phyloP scores from a whole-genome alignment of 2,329 filamentous ascomycete genomes.

The Simplicillium sp. region DNA sequence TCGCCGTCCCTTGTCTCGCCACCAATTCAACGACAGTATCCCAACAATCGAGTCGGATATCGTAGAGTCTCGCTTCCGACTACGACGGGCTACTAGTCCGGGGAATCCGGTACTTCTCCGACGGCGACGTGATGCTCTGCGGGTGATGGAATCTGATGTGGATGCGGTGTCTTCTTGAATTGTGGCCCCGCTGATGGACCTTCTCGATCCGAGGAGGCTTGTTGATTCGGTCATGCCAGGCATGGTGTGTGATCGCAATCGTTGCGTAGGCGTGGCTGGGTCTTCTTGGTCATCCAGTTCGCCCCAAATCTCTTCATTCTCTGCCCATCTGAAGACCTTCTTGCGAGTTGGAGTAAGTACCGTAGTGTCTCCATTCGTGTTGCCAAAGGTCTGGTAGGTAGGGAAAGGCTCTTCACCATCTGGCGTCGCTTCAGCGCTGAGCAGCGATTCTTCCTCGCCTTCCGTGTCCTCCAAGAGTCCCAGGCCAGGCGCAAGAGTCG shows the following conservation, averaged over 20 bases:
- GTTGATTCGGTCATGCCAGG: constrained; percentile 30
- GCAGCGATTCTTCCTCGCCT: constrained; percentile 47
- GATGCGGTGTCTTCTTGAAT: constrained; percentile 17
- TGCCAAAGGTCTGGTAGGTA: constrained; percentile 39
- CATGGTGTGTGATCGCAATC: constrained; percentile 39
- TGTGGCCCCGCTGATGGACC: constrained; percentile 19
- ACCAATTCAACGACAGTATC: constrained; percentile 49
- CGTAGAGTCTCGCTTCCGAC: constrained; percentile 26
- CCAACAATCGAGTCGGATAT: constrained; percentile 38
- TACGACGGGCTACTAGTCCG: constrained; percentile 45
- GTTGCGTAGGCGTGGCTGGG: constrained; percentile 26
- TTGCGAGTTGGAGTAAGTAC: constrained; percentile 31
- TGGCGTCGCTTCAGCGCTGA: constrained; percentile 34
- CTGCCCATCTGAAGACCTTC: constrained; percentile 47
- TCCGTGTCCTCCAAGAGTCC: constrained; percentile 66
- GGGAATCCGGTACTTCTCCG: constrained; percentile 54
- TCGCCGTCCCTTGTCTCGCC: constrained; percentile 19
- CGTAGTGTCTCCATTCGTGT: constrained; percentile 25
- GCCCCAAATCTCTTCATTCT: constrained; percentile 77
- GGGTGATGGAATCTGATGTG: constrained; percentile 19
- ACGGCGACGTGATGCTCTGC: constrained; percentile 30
- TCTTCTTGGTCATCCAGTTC: constrained; percentile 69
- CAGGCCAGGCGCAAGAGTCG: constrained; percentile 70
- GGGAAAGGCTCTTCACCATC: constrained; percentile 29
- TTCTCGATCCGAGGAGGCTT: constrained; percentile 26